phyloP scores from a whole-genome alignment of 2,329 filamentous ascomycete species.

The Stagonosporopsis chrysanthemi region DNA sequence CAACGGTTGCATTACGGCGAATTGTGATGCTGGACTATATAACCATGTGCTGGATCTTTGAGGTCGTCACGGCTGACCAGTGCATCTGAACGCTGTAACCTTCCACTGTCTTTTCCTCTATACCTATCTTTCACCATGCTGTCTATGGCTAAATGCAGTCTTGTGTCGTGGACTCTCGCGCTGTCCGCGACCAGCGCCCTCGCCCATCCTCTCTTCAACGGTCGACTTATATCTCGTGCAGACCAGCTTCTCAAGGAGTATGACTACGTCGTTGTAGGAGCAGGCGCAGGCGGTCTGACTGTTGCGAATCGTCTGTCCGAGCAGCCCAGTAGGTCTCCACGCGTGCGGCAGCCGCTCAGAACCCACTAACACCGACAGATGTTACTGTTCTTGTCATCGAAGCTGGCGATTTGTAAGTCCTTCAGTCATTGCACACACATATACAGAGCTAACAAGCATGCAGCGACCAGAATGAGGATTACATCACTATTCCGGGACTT shows the following conservation, averaged over 20 bases:
- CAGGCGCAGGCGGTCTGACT: slow-evolving; percentile 35
- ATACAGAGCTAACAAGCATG: background rate
- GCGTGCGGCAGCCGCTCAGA: background rate
- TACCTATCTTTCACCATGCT: background rate
- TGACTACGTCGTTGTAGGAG: slow-evolving; percentile 41
- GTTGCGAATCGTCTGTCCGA: slow-evolving; percentile 42
- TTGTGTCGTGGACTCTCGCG: slow-evolving; percentile 19
- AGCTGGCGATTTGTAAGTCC: slow-evolving; percentile 33
- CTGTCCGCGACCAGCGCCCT: slow-evolving; percentile 21
- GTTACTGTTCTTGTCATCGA: slow-evolving; percentile 34
- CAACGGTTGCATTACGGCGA: slow-evolving; percentile 8
- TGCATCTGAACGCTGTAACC: background rate
- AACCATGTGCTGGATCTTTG: background rate
- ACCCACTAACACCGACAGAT: slow-evolving; percentile 15
- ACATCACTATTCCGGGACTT: slow-evolving; percentile 33
- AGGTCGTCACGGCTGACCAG: background rate
- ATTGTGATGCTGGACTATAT: slow-evolving; percentile 5
- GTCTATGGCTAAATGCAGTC: background rate
- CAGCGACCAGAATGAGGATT: slow-evolving; percentile 32
- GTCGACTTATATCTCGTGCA: slow-evolving; percentile 20
- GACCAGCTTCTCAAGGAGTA: slow-evolving; percentile 27
- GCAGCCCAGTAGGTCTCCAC: slow-evolving; percentile 19
- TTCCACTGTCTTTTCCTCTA: background rate
- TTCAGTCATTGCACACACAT: background rate
- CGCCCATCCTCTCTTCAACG: slow-evolving; percentile 30